Percentiles rank a stretch among this genome's conserved stretches.
Evolutionary conservation across 2,329 filamentous ascomycete genomes (phyloP).

Genomic region (Talaromyces sp.): DNA sequence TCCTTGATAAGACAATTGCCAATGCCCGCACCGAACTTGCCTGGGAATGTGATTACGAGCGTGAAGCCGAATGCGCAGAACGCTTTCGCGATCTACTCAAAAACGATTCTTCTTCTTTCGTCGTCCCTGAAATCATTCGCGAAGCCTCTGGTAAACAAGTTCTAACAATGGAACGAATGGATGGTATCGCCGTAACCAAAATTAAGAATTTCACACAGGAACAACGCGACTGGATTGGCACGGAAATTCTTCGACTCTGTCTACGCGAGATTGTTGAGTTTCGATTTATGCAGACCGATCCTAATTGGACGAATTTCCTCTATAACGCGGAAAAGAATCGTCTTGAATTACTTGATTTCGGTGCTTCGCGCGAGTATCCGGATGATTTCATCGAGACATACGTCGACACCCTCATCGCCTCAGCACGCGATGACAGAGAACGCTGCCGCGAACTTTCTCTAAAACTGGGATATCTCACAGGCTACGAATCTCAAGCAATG

Average conservation of each 20-base stretch:
- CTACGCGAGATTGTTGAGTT: conserved; percentile 91
- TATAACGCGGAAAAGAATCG: conserved; percentile 68
- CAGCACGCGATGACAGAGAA: conserved; percentile 62
- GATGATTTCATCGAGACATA: conserved; percentile 74
- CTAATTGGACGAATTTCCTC: conserved; percentile 98
- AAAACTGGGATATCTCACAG: conserved; percentile 83
- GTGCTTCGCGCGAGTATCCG: conserved; percentile 82
- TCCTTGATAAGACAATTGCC: conserved; percentile 93
- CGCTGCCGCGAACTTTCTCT: conserved; percentile 64
- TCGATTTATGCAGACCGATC: conserved; percentile 97
- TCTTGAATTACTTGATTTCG: conserved; percentile 92
- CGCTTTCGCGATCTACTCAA: conserved; percentile 72
- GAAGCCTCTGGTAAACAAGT: conserved; percentile 82
- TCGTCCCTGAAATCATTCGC: conserved; percentile 69
- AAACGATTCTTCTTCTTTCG: conserved; percentile 68
- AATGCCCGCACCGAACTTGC: conserved; percentile 87
- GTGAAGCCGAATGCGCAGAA: conserved; percentile 75
- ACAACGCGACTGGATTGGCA: conserved; percentile 93
- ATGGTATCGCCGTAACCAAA: conserved; percentile 79
- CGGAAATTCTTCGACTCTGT: conserved; percentile 85
- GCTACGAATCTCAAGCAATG: conserved; percentile 80
- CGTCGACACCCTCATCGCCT: conserved; percentile 72
- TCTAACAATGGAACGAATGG: conserved; percentile 87
- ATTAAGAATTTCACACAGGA: conserved; percentile 68
- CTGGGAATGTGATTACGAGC: conserved; percentile 94